phyloP scores from a whole-genome alignment of 2,329 filamentous ascomycete species.

The Raffaelea ambrosiae region DNA sequence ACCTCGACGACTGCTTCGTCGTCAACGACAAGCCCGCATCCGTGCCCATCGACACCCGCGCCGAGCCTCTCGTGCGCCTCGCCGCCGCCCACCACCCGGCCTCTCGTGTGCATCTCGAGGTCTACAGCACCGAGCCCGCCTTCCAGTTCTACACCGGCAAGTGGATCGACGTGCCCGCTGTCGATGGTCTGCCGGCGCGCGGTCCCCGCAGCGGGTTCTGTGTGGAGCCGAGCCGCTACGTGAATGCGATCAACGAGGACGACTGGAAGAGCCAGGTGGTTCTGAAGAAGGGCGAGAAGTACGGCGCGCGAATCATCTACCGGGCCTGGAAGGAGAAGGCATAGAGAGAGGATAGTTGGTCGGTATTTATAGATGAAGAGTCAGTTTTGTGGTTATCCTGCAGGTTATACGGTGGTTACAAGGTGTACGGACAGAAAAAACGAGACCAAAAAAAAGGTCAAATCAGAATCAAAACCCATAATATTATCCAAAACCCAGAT shows the following conservation, averaged over 20 bases:
- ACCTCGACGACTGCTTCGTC: slow-evolving; percentile 88
- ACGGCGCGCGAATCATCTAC: slow-evolving; percentile 76
- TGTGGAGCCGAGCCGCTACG: slow-evolving; percentile 83
- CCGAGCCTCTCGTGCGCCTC: slow-evolving; percentile 53
- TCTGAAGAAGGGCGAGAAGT: slow-evolving; percentile 76
- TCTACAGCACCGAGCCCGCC: slow-evolving; percentile 84
- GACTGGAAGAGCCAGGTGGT: slow-evolving; percentile 73
- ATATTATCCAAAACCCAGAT: not conserved
- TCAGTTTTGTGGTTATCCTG: not conserved
- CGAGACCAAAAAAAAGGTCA: too few relatives aligned
- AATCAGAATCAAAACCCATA: too few relatives aligned
- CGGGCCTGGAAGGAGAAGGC: slow-evolving; percentile 66
- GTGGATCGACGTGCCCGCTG: slow-evolving; percentile 67
- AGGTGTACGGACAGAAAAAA: too few relatives aligned
- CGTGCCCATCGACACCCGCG: slow-evolving; percentile 59
- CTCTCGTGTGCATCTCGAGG: slow-evolving; percentile 73
- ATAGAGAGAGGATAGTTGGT: too few relatives aligned
- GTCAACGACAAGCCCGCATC: slow-evolving; percentile 53
- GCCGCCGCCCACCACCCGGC: slow-evolving; percentile 65
- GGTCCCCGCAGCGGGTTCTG: slow-evolving; percentile 71
- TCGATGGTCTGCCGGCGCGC: slow-evolving; percentile 51
- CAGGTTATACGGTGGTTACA: too few relatives aligned
- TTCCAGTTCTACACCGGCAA: slow-evolving; percentile 97
- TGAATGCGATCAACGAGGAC: slow-evolving; percentile 77
- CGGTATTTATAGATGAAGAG: too few relatives aligned